phyloP scores from a whole-genome alignment of 495 filamentous ascomycete genomes.

The Penicillium steckii region DNA sequence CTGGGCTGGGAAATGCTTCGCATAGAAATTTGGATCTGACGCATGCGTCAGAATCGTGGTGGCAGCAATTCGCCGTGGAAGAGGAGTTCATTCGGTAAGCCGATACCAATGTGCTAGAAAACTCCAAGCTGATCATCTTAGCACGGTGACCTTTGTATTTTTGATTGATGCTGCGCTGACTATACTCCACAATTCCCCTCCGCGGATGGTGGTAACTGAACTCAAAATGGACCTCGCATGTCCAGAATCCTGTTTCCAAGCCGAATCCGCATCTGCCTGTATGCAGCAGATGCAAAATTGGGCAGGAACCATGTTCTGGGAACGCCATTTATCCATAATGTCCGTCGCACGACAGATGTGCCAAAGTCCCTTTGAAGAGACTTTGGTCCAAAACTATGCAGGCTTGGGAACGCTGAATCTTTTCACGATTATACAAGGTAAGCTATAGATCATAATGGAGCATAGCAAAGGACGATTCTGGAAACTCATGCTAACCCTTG shows the following conservation, averaged over 20 bases:
- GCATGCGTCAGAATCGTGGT: constrained; percentile 14
- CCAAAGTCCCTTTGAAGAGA: constrained; percentile 13
- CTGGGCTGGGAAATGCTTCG: constrained; percentile 14
- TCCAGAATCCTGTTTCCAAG: constrained; percentile 26
- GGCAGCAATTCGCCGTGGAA: constrained; percentile 18
- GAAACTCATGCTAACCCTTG: neutral
- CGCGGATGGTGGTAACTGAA: constrained; percentile 22
- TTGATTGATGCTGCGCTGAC: constrained; percentile 23
- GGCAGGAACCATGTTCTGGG: constrained; percentile 19
- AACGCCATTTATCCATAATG: constrained; percentile 17
- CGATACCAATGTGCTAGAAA: neutral
- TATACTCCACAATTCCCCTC: constrained; percentile 26
- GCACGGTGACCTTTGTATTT: constrained; percentile 25
- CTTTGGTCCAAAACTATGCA: constrained; percentile 14
- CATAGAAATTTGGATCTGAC: constrained; percentile 9
- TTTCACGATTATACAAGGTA: constrained; percentile 27
- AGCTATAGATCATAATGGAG: neutral
- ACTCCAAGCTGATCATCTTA: neutral
- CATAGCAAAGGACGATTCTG: neutral
- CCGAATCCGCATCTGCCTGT: constrained; percentile 19
- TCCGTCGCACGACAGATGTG: constrained; percentile 23
- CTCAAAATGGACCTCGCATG: constrained; percentile 25
- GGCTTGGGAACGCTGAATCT: constrained; percentile 26
- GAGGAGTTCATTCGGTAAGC: constrained; percentile 21
- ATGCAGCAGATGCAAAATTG: constrained; percentile 10